Conservation (phyloP, 805 yeast species). For the Candida nemodendra region DNA sequence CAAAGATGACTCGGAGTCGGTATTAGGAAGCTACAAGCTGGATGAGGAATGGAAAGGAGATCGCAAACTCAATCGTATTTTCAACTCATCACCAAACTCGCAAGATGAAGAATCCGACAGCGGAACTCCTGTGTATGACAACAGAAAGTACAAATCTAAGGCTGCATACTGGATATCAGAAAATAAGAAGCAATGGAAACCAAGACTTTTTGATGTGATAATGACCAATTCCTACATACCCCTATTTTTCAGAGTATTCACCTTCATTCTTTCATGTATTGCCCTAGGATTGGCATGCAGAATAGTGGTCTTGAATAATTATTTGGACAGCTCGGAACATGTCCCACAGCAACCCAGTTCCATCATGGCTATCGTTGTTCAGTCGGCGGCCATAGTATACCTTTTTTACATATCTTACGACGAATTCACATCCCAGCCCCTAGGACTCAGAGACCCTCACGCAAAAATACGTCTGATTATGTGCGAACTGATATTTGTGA, state of each 20-base stretch:
- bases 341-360: conserved; percentile 83
- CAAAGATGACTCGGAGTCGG: conserved; percentile 24
- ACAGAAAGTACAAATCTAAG: conserved; percentile 45
- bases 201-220: conserved; percentile 56
- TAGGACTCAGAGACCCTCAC: conserved; percentile 83
- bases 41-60: conserved; percentile 72
- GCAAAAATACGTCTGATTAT: conserved; percentile 79
- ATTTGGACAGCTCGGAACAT: conserved; percentile 33
- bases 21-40: conserved; percentile 28
- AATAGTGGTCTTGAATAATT: conserved; percentile 44
- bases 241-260: conserved; percentile 62
- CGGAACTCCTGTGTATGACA: conserved; percentile 23
- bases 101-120: conserved; percentile 18
- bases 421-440: conserved; percentile 88
- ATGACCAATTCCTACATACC: conserved; percentile 82
- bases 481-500: conserved; percentile 82
- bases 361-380: conserved; percentile 87
- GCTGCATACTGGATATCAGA: conserved; percentile 69
- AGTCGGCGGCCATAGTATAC: conserved; percentile 73
- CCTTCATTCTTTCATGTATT: conserved; percentile 55
- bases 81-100: conserved; percentile 36
- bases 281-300: conserved; percentile 73
- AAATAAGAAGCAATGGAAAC: conserved; percentile 62
- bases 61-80: conserved; percentile 53
- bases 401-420: conserved; percentile 81